These are phyloP conservation scores for Thuidium tamariscinum DNA, from an alignment of 225 moss, liverwort and hornwort species.

Conservation along the genomic window DNA sequence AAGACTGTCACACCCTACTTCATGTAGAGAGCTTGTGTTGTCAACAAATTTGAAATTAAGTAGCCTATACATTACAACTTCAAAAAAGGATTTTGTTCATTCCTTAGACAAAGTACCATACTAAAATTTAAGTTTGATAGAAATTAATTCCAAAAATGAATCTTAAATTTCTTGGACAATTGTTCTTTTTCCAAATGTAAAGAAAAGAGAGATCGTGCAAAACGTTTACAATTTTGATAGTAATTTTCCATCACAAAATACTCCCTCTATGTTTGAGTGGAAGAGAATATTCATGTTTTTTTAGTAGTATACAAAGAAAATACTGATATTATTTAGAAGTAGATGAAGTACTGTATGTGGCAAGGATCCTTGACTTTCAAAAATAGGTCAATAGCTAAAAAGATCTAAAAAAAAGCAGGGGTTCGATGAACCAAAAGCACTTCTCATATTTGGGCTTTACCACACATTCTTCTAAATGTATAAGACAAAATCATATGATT, in stretches of 20 bases:
- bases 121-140: accelerated
- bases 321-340: too few relatives aligned
- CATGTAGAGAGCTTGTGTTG: accelerated
- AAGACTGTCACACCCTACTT: neutral
- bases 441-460: neutral
- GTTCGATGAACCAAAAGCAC: neutral
- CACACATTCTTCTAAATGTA: neutral
- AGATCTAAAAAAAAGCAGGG: neutral
- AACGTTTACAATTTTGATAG: neutral
- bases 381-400: too few relatives aligned
- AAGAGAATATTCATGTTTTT: too few relatives aligned
- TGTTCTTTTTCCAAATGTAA: neutral
- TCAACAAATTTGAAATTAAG: too few relatives aligned
- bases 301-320: too few relatives aligned
- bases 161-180: neutral
- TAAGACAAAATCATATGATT: neutral
- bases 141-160: neutral
- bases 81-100: neutral
- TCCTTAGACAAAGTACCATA: neutral
- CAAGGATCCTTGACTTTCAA: neutral
- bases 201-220: neutral
- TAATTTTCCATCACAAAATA: neutral
- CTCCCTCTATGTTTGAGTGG: too few relatives aligned
- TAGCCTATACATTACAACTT: neutral
- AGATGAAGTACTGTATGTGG: neutral